Conservation (phyloP, 148 eudicot genomes). For the Fallopia convolvulus region DNA sequence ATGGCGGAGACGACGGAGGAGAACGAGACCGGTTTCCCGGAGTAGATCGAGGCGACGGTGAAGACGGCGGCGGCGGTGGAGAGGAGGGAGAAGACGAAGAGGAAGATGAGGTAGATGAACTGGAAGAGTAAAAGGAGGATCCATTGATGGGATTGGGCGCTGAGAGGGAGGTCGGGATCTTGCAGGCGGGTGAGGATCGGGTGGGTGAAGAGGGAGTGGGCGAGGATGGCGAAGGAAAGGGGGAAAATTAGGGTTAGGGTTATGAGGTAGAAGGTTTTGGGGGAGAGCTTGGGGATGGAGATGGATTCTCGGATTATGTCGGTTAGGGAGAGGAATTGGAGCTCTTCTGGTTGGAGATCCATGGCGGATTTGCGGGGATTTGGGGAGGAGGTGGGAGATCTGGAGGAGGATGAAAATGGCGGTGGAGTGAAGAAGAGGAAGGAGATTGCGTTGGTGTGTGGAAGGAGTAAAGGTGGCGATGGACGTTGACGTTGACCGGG, state of each 20-base stretch:
- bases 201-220: slow-evolving; percentile 87
- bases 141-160: slow-evolving; percentile 43
- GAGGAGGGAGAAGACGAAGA: slow-evolving; percentile 81
- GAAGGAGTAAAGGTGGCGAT: background rate
- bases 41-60: slow-evolving; percentile 86
- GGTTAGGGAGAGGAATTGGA: slow-evolving; percentile 50
- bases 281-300: slow-evolving; percentile 66
- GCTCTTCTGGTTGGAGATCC: slow-evolving; percentile 85
- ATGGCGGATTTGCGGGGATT: slow-evolving; percentile 22
- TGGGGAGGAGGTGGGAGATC: background rate
- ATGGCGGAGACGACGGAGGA: slow-evolving; percentile 56
- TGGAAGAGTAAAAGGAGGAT: slow-evolving; percentile 61
- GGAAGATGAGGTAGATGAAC: slow-evolving; percentile 68
- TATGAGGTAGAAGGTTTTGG: slow-evolving; percentile 68
- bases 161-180: slow-evolving; percentile 26
- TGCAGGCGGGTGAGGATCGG: slow-evolving; percentile 60
- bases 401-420: background rate
- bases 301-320: slow-evolving; percentile 61
- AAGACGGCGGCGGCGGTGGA: slow-evolving; percentile 92
- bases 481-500: background rate
- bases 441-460: background rate
- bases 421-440: background rate
- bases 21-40: slow-evolving; percentile 71
- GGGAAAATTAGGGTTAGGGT: slow-evolving; percentile 88
- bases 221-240: slow-evolving; percentile 86